Conservation (phyloP, 2,329 filamentous ascomycete species). For the Madurella fahalii region DNA sequence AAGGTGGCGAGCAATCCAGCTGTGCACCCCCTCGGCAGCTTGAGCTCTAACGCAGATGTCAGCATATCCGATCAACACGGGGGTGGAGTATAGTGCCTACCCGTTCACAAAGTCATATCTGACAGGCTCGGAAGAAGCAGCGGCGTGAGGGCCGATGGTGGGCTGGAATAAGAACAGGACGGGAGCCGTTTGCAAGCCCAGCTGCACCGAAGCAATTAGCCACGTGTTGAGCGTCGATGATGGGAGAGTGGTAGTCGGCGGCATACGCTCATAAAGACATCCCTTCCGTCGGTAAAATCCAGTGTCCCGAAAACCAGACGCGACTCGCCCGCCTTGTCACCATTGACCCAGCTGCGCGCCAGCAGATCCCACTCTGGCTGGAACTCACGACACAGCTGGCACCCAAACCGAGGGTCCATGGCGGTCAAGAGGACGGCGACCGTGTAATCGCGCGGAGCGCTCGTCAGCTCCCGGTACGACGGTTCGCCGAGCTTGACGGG, state of each 20-base stretch:
- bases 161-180: constrained; percentile 85
- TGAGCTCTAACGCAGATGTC: constrained; percentile 52
- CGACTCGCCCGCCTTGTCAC: constrained; percentile 69
- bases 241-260: background rate
- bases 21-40: constrained; percentile 71
- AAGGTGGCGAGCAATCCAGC: constrained; percentile 75
- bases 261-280: constrained; percentile 79
- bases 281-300: constrained; percentile 81
- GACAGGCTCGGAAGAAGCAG: constrained; percentile 61
- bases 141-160: constrained; percentile 75
- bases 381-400: constrained; percentile 82
- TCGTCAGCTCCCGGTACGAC: constrained; percentile 70
- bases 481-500: constrained; percentile 76
- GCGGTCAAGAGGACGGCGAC: constrained; percentile 83
- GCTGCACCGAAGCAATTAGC: constrained; percentile 44
- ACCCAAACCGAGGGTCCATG: constrained; percentile 76
- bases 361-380: constrained; percentile 92
- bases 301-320: constrained; percentile 76
- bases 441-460: constrained; percentile 76
- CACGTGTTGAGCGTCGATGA: background rate
- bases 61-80: background rate
- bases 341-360: constrained; percentile 79
- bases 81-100: constrained; percentile 45
- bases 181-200: constrained; percentile 90
- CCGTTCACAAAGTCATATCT: constrained; percentile 82